Evolutionary conservation across 2,329 filamentous ascomycete species (phyloP), one percentile per base, ranked within the genome.

Genomic region (Arachnopeziza araneosa): DNA sequence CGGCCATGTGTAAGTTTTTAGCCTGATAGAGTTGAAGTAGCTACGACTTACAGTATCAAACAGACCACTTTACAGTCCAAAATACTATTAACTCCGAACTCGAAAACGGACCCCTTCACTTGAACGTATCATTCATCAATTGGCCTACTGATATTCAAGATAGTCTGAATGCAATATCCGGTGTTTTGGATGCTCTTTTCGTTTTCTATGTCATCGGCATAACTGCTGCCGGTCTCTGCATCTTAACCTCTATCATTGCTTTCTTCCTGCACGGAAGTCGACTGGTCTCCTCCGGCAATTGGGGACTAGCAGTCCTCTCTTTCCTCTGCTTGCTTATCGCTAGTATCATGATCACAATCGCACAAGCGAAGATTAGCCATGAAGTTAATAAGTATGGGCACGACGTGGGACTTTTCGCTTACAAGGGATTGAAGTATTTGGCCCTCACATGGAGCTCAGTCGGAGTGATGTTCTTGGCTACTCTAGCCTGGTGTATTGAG

Each of bases 271-370:
- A 73, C 14, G 70, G 73, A 1, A 79, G 78, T 1, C 70, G 77
- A 1, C 66, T 81, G 22, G 73, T 77, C n/a, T 77, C 79, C 1
- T 72, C 79, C 22, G 65, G 79, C 52, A 84, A 85, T 66, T 74
- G 81, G 54, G 65, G 78, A 7, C 66, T 85, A 9, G 73, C 80
- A 21, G 68, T 76, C 50, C 58, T 72, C 54, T 59, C 80, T 0
- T 83, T 85, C 63, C 50, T 84, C 7, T 75, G 85, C 14, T 80
- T 88, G 67, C 88, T 88, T 2, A 85, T 87, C 56, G 86, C 88
- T 54, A 93, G 89, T 22, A 91, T 91, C 66, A 87, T 93, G 24
- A 83, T 86, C 24, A 89, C 83, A 0, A 87, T 88, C 21, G 72
- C 86, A 4, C 78, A 79, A 12, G 76, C 80, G 58, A 83, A 85